Evolutionary conservation across 2,329 filamentous ascomycete species (phyloP).

Genomic region (Cadophora gregata): DNA sequence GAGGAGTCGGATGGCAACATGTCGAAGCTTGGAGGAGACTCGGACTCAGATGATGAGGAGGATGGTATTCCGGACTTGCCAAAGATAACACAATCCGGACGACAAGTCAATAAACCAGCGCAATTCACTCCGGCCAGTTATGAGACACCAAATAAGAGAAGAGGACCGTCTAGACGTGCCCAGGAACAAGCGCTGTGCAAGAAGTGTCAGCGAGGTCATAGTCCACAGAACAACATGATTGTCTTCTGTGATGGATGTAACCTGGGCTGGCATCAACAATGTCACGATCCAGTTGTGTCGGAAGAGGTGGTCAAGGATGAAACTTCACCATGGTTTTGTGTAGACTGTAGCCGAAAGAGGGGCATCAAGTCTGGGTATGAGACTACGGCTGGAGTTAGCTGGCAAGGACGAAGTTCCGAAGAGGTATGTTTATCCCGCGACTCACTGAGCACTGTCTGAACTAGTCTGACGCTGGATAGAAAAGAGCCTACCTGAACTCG

Average conservation of each 20-base stretch:
- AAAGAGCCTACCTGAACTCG: conserved; percentile 65
- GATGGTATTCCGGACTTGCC: conserved; percentile 57
- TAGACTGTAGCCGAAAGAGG: conserved; percentile 60
- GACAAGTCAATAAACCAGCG: conserved; percentile 71
- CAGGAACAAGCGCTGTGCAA: conserved; percentile 69
- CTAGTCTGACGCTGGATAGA: conserved; percentile 49
- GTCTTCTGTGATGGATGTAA: conserved; percentile 88
- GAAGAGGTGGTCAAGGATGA: conserved; percentile 70
- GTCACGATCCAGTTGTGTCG: conserved; percentile 78
- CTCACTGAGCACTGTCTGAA: neutral
- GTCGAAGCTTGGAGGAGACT: conserved; percentile 46
- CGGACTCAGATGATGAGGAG: conserved; percentile 46
- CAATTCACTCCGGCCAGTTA: conserved; percentile 64
- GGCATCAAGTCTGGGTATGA: conserved; percentile 49
- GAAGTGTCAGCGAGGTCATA: conserved; percentile 74
- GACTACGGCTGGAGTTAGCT: conserved; percentile 40
- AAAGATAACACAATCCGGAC: conserved; percentile 77
- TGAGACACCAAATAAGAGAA: conserved; percentile 48
- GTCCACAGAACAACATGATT: conserved; percentile 77
- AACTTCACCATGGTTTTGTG: conserved; percentile 75
- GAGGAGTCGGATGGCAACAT: conserved; percentile 41
- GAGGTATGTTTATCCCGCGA: conserved; percentile 45
- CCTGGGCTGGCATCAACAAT: conserved; percentile 79
- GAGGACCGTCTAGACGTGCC: conserved; percentile 60
- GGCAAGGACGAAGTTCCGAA: conserved; percentile 45